A percentile compares a stretch with the other conserved stretches of the same genome.
Conservation (phyloP, 2,329 filamentous ascomycete species). For the Fusarium illudens region DNA sequence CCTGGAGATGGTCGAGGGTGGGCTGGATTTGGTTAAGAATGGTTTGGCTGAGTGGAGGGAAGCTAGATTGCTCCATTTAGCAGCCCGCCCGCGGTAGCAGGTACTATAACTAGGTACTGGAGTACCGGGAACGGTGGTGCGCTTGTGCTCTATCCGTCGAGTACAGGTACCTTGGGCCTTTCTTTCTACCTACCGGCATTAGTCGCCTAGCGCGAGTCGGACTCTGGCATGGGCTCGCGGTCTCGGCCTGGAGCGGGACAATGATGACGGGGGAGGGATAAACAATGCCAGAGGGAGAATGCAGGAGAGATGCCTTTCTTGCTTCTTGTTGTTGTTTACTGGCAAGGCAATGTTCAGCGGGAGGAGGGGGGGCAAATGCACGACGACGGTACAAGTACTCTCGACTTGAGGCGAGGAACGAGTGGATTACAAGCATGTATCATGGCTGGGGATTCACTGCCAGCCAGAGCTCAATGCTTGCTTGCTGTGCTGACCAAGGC, state of each 20-base stretch:
- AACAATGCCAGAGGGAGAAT: not conserved
- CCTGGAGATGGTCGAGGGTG: conserved; percentile 29
- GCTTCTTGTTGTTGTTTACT: not conserved
- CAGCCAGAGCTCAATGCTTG: not conserved
- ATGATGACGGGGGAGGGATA: not conserved
- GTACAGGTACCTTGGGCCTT: conserved; percentile 32
- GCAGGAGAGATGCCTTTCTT: not conserved
- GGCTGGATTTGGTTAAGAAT: conserved; percentile 19
- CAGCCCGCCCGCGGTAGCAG: not conserved
- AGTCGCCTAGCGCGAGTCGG: conserved; percentile 12
- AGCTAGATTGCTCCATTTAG: not conserved
- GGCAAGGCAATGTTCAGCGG: no score
- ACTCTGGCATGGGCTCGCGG: conserved; percentile 18
- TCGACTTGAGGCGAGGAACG: not conserved
- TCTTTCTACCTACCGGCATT: conserved; percentile 15
- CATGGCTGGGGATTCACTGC: not conserved
- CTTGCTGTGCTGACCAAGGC: conserved; percentile 24
- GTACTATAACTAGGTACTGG: not conserved
- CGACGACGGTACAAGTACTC: not conserved
- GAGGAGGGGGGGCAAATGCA: not conserved
- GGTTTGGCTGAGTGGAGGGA: conserved; percentile 18
- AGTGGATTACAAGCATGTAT: not conserved
- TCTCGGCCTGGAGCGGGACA: conserved; percentile 27
- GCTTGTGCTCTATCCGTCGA: conserved; percentile 14
- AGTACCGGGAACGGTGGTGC: conserved; percentile 21